A percentile compares a stretch with the other conserved stretches of the same genome.
Conservation (phyloP, 352 stramenopile genomes). For the Pythium pectinolyticum region DNA sequence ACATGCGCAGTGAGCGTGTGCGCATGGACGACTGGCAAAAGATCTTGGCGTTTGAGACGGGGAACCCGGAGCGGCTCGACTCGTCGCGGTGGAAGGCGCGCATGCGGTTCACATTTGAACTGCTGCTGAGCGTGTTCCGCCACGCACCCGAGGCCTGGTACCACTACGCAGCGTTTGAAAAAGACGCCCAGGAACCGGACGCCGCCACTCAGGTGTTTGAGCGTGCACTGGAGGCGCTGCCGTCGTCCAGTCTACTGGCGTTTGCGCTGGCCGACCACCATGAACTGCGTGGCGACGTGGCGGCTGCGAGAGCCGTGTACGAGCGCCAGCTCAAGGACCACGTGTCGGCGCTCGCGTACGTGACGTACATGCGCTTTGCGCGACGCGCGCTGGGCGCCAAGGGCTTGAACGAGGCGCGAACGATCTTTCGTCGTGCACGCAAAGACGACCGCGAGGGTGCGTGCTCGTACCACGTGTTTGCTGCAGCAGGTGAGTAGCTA, state of each 20-base stretch:
- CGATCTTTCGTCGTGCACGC: slow-evolving; percentile 78
- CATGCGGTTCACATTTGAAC: slow-evolving; percentile 82
- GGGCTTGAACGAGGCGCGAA: slow-evolving; percentile 69
- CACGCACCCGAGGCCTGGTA: slow-evolving; percentile 85
- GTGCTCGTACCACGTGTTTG: slow-evolving; percentile 83
- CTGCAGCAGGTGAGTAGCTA: slow-evolving; percentile 63
- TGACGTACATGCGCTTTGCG: slow-evolving; percentile 85
- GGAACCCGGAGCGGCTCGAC: slow-evolving; percentile 81
- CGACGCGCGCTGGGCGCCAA: slow-evolving; percentile 74
- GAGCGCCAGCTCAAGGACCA: slow-evolving; percentile 78
- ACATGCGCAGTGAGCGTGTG: slow-evolving; percentile 36
- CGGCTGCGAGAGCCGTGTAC: slow-evolving; percentile 74
- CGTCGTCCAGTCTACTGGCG: slow-evolving; percentile 74
- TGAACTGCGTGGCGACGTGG: slow-evolving; percentile 66
- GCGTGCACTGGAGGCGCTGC: slow-evolving; percentile 71
- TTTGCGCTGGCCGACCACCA: slow-evolving; percentile 85
- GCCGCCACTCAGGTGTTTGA: slow-evolving; percentile 68
- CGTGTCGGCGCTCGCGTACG: slow-evolving; percentile 73
- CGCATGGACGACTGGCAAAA: slow-evolving; percentile 82
- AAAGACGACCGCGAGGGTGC: slow-evolving; percentile 83
- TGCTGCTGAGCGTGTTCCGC: slow-evolving; percentile 75
- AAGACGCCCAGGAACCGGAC: slow-evolving; percentile 69
- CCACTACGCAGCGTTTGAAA: slow-evolving; percentile 83
- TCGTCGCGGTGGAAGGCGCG: slow-evolving; percentile 74
- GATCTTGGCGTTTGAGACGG: slow-evolving; percentile 72